phyloP scores from a whole-genome alignment of 805 yeast genomes.

The Grigorovia jiainica region DNA sequence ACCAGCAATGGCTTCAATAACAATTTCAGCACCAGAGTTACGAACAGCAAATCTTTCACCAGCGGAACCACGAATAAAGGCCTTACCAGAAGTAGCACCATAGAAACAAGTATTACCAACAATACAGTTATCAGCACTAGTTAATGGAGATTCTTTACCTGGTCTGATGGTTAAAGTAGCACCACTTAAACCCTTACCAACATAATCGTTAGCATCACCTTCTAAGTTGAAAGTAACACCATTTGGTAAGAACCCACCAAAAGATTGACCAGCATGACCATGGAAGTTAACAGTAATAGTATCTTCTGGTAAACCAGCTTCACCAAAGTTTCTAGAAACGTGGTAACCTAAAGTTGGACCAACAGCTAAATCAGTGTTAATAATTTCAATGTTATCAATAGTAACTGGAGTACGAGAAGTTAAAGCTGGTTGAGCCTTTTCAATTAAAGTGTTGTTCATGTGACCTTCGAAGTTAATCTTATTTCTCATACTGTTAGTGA shows the following conservation, averaged over 20 bases:
- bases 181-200: slow-evolving; percentile 95
- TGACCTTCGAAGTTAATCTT: slow-evolving; percentile 86
- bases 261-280: slow-evolving; percentile 97
- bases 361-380: slow-evolving; percentile 92
- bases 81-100: slow-evolving; percentile 94
- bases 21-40: slow-evolving; percentile 96
- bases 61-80: slow-evolving; percentile 92
- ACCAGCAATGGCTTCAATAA: slow-evolving; percentile 87
- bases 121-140: slow-evolving; percentile 92
- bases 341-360: slow-evolving; percentile 94
- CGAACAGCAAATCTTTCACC: slow-evolving; percentile 98
- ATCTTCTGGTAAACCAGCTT: slow-evolving; percentile 87
- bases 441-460: slow-evolving; percentile 89
- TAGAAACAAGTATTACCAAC: slow-evolving; percentile 96
- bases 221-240: slow-evolving; percentile 92
- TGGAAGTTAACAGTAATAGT: slow-evolving; percentile 85
- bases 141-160: slow-evolving; percentile 71
- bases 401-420: slow-evolving; percentile 95
- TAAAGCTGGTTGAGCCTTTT: slow-evolving; percentile 90
- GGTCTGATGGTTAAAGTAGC: slow-evolving; percentile 91
- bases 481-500: slow-evolving; percentile 76
- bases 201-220: slow-evolving; percentile 97
- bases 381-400: slow-evolving; percentile 77
- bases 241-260: slow-evolving; percentile 94
- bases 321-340: slow-evolving; percentile 88